Percentiles rank a stretch among this genome's conserved stretches.
These are phyloP conservation scores for Calocybe gambosa DNA, from an alignment of 1,284 basidiomycete genomes.

Conservation along the genomic window DNA sequence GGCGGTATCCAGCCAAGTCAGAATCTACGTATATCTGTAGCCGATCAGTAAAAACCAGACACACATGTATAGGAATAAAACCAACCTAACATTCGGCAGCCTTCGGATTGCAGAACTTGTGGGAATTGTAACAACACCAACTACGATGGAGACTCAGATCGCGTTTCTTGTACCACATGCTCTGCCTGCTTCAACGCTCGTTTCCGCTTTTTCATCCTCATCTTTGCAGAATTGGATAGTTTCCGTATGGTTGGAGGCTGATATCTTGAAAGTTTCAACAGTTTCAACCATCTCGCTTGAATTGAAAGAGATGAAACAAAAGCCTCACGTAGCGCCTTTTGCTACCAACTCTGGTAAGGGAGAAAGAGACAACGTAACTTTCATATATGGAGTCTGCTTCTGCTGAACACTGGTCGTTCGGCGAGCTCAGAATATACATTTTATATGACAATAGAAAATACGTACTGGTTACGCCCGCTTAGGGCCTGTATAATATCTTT, in stretches of 20 bases:
- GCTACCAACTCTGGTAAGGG: constrained; percentile 38
- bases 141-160: neutral
- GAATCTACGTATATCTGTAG: too few species aligned
- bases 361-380: constrained; percentile 56
- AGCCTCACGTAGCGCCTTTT: constrained; percentile 48
- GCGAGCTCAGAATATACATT: neutral
- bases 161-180: neutral
- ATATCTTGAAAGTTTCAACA: constrained; percentile 34
- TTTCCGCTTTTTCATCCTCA: constrained; percentile 44
- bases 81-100: too few species aligned
- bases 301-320: neutral
- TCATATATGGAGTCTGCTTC: constrained; percentile 68
- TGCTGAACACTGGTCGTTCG: constrained; percentile 45
- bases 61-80: too few species aligned
- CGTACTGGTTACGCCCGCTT: constrained; percentile 56
- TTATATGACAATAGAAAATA: constrained; percentile 11
- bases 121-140: neutral
- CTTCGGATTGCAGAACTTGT: too few species aligned
- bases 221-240: constrained; percentile 52
- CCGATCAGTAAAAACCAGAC: too few species aligned
- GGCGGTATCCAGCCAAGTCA: too few species aligned
- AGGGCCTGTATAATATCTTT: constrained; percentile 34
- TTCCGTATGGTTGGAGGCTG: constrained; percentile 49
- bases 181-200: constrained; percentile 24
- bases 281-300: neutral